Evolutionary conservation across 2,329 filamentous ascomycete genomes (phyloP).

Genomic region (Aureobasidium mangrovei): DNA sequence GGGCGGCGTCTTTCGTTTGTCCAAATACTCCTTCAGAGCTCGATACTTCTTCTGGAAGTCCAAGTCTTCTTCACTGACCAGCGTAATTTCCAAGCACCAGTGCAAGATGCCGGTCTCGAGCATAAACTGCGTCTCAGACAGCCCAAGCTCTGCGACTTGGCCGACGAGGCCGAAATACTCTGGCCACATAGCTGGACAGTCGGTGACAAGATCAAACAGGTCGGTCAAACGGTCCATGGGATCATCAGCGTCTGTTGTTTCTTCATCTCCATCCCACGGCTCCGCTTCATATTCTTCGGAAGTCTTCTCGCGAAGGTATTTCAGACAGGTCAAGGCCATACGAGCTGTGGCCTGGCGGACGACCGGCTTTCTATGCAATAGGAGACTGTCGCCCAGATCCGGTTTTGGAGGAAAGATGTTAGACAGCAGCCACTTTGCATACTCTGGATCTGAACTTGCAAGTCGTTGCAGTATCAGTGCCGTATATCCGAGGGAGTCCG

Average conservation of each 20-base stretch:
- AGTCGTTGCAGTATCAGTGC: conserved; percentile 44
- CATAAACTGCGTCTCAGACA: conserved; percentile 14
- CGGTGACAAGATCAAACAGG: conserved; percentile 7
- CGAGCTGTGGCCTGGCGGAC: conserved; percentile 24
- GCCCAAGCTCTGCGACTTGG: conserved; percentile 15
- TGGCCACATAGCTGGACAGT: conserved; percentile 8
- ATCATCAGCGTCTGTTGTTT: not conserved
- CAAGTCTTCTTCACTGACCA: not conserved
- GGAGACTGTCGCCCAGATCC: conserved; percentile 53
- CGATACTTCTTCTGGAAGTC: not conserved
- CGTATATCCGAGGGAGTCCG: conserved; percentile 52
- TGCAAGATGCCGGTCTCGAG: conserved; percentile 13
- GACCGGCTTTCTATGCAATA: conserved; percentile 32
- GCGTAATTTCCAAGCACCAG: conserved; percentile 16
- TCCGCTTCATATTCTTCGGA: conserved; percentile 9
- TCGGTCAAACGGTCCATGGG: not conserved
- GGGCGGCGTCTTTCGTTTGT: not conserved
- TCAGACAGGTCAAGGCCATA: conserved; percentile 28
- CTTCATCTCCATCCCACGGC: not conserved
- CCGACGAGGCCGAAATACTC: conserved; percentile 18
- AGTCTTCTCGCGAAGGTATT: conserved; percentile 27
- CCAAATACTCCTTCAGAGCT: not conserved
- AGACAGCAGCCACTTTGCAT: conserved; percentile 47
- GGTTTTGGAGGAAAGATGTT: conserved; percentile 52
- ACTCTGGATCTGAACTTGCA: conserved; percentile 38